phyloP scores from a whole-genome alignment of 164 flowering plant species.

The grape (Vitis vinifera) region DNA sequence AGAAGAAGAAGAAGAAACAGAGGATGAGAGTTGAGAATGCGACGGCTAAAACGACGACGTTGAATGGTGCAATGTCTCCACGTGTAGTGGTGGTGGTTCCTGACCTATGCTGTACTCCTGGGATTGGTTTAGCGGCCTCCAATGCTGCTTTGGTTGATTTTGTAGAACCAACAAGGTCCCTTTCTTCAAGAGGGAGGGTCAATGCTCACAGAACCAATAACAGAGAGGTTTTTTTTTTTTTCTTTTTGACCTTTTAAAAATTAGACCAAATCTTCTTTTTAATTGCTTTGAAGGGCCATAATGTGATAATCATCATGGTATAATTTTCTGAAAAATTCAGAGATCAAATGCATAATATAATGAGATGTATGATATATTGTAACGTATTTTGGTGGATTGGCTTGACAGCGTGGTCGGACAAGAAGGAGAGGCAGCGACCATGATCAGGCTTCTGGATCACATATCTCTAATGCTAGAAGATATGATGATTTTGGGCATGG shows the following conservation, averaged over 20 bases:
- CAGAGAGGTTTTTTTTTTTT: slow-evolving; percentile 9
- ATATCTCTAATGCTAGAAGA: slow-evolving; percentile 2
- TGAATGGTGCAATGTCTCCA: not conserved
- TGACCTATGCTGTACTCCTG: slow-evolving; percentile 19
- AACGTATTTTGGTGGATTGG: no score
- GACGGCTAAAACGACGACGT: no score
- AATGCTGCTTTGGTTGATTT: slow-evolving; percentile 15
- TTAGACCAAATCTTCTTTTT: no score
- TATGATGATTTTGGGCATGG: not conserved
- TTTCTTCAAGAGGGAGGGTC: not conserved
- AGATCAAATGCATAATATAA: no score
- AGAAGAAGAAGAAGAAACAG: slow-evolving; percentile 7
- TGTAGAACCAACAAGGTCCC: slow-evolving; percentile 11
- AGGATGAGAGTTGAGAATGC: not conserved
- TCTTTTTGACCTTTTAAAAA: not conserved
- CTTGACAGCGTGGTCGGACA: no score
- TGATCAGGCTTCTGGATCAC: not conserved
- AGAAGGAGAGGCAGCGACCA: no score
- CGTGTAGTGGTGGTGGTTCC: slow-evolving; percentile 5
- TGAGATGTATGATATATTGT: no score
- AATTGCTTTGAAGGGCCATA: no score
- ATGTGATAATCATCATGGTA: no score
- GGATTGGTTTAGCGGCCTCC: slow-evolving; percentile 13
- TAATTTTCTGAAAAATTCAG: no score
- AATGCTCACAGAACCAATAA: slow-evolving; percentile 10